Percentiles rank a stretch among this genome's conserved stretches.
These are phyloP conservation scores for Hydnomerulius pinastri DNA, from an alignment of 768 basidiomycete genomes.

Conservation along the genomic window DNA sequence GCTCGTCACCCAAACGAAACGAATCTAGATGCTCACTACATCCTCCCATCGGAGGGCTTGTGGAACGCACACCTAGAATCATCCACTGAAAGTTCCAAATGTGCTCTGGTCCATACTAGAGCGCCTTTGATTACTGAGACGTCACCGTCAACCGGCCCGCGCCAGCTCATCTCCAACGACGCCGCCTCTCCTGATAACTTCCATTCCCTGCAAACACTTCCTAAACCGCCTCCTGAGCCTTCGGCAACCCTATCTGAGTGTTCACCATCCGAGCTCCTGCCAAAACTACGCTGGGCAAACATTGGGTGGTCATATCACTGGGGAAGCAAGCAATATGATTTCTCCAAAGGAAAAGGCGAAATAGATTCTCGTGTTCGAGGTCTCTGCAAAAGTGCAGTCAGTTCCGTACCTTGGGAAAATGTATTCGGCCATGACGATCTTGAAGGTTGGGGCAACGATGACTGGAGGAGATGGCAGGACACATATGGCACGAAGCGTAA, in stretches of 20 bases:
- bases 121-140: slow-evolving; percentile 22
- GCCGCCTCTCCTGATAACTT: slow-evolving; percentile 64
- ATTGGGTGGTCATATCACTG: slow-evolving; percentile 97
- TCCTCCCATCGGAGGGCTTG: slow-evolving; percentile 70
- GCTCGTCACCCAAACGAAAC: slow-evolving; percentile 83
- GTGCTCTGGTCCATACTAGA: slow-evolving; percentile 42
- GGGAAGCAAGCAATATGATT: slow-evolving; percentile 95
- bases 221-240: slow-evolving; percentile 66
- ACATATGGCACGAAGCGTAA: slow-evolving; percentile 64
- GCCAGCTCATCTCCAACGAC: slow-evolving; percentile 70
- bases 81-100: slow-evolving; percentile 38
- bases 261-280: slow-evolving; percentile 57
- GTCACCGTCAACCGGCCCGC: slow-evolving; percentile 45
- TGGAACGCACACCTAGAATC: slow-evolving; percentile 63
- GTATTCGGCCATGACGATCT: slow-evolving; percentile 49
- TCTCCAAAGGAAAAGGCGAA: slow-evolving; percentile 63
- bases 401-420: slow-evolving; percentile 64
- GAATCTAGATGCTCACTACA: slow-evolving; percentile 87
- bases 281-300: slow-evolving; percentile 91
- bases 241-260: slow-evolving; percentile 58
- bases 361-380: slow-evolving; percentile 58
- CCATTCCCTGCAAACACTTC: slow-evolving; percentile 47
- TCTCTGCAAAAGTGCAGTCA: slow-evolving; percentile 66
- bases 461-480: slow-evolving; percentile 75
- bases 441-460: slow-evolving; percentile 54